These are phyloP conservation scores for Russula sp. DNA, from an alignment of 768 basidiomycete species.

Conservation along the genomic window DNA sequence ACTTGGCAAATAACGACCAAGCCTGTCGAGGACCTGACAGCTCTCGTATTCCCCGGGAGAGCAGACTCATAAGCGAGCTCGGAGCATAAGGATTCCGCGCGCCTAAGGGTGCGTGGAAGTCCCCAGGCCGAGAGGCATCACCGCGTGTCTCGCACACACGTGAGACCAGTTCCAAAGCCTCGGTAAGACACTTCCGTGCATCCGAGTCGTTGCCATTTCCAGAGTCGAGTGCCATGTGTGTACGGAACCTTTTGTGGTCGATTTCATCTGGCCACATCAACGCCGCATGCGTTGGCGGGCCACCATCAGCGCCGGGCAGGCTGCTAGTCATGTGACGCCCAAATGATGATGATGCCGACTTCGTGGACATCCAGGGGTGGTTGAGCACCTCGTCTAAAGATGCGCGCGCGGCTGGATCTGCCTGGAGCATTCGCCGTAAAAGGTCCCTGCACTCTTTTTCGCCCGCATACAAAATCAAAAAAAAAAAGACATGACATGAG, in stretches of 20 bases:
- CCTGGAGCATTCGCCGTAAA: background rate
- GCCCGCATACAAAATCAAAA: background rate
- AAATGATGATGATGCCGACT: background rate
- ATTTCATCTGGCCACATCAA: constrained; percentile 4
- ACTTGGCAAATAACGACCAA: background rate
- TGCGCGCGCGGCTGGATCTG: background rate
- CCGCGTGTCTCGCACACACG: background rate
- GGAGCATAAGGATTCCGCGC: background rate
- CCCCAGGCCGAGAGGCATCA: background rate
- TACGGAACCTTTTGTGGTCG: background rate
- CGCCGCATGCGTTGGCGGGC: background rate
- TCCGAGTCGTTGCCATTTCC: background rate
- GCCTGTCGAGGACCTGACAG: background rate
- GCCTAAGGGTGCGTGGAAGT: background rate
- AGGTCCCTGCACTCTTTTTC: constrained; percentile 6
- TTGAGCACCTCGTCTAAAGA: constrained; percentile 1
- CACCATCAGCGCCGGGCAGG: background rate
- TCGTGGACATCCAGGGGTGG: background rate
- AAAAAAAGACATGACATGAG: background rate
- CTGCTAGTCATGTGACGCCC: background rate
- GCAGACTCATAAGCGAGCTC: background rate
- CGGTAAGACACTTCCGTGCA: background rate
- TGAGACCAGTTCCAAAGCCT: constrained; percentile 2
- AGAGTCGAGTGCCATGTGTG: background rate
- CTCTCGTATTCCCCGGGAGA: background rate